Evolutionary conservation across 352 stramenopile genomes (phyloP).

Genomic region (Phytophthora colocasiae): DNA sequence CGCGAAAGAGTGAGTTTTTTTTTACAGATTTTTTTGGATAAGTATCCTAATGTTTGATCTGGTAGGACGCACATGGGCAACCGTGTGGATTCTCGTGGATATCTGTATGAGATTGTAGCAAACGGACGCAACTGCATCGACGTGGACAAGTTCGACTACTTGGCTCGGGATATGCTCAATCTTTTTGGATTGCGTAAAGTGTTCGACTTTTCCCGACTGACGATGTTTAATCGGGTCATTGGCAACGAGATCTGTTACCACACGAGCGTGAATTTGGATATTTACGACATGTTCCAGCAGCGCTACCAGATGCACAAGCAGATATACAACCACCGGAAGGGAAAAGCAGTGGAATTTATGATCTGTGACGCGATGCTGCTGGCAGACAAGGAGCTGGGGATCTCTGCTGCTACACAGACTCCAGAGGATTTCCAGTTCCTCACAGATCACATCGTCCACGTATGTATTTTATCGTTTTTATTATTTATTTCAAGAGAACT

Average conservation of each 20-base stretch:
- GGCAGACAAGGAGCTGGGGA: conserved; percentile 77
- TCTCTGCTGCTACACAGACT: conserved; percentile 68
- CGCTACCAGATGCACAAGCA: conserved; percentile 91
- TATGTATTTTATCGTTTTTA: conserved; percentile 17
- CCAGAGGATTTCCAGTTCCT: conserved; percentile 79
- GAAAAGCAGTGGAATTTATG: conserved; percentile 92
- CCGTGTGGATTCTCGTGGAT: conserved; percentile 67
- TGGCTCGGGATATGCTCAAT: conserved; percentile 88
- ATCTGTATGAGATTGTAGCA: conserved; percentile 92
- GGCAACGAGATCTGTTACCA: conserved; percentile 91
- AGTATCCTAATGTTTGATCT: conserved; percentile 7
- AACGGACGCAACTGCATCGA: conserved; percentile 93
- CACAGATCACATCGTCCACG: conserved; percentile 78
- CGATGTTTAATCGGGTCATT: conserved; percentile 89
- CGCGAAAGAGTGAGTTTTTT: conserved; percentile 64
- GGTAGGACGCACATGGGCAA: conserved; percentile 56
- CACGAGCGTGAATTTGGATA: conserved; percentile 85
- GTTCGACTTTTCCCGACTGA: conserved; percentile 81
- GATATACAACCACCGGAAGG: conserved; percentile 92
- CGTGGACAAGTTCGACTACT: conserved; percentile 94
- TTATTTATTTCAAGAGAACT: background rate
- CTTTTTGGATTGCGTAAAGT: conserved; percentile 82
- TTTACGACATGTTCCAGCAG: conserved; percentile 92
- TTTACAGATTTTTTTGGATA: background rate
- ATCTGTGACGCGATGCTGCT: conserved; percentile 88